These are phyloP conservation scores for Amanita pseudoporphyria DNA, from an alignment of 768 basidiomycete species.

Conservation along the genomic window DNA sequence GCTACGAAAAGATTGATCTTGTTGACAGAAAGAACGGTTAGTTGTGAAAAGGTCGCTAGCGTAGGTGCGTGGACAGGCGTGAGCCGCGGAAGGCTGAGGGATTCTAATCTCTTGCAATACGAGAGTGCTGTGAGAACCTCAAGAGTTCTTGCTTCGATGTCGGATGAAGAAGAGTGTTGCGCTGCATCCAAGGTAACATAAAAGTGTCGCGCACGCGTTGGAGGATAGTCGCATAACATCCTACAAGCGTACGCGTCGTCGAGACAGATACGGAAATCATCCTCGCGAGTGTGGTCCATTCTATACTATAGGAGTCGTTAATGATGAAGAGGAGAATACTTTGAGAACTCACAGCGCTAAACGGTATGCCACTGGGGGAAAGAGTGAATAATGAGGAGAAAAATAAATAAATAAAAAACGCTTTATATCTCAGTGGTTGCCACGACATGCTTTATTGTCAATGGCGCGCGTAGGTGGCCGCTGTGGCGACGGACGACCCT, in stretches of 20 bases:
- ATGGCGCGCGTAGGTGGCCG: too few relatives aligned
- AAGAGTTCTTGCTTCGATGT: not conserved
- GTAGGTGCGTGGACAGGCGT: not conserved
- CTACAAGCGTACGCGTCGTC: not conserved
- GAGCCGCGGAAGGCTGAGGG: not conserved
- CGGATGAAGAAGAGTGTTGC: not conserved
- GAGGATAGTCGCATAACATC: not conserved
- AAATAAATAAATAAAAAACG: not conserved
- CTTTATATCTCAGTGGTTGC: not conserved
- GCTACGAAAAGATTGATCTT: not conserved
- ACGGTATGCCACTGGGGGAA: not conserved
- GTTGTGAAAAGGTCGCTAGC: not conserved
- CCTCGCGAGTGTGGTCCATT: not conserved
- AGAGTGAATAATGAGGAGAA: not conserved
- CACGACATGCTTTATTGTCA: too few relatives aligned
- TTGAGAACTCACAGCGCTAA: not conserved
- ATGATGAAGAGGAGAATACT: not conserved
- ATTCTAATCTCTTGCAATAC: not conserved
- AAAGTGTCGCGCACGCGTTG: not conserved
- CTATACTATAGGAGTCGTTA: not conserved
- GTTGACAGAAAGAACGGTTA: not conserved
- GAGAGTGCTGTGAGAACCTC: not conserved
- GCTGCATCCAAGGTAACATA: not conserved
- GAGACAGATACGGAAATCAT: not conserved
- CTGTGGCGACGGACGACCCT: not conserved